Percentiles rank a stretch among this genome's conserved stretches.
Conservation (phyloP, 441 rosid genomes). For the Brassica hybrid region DNA sequence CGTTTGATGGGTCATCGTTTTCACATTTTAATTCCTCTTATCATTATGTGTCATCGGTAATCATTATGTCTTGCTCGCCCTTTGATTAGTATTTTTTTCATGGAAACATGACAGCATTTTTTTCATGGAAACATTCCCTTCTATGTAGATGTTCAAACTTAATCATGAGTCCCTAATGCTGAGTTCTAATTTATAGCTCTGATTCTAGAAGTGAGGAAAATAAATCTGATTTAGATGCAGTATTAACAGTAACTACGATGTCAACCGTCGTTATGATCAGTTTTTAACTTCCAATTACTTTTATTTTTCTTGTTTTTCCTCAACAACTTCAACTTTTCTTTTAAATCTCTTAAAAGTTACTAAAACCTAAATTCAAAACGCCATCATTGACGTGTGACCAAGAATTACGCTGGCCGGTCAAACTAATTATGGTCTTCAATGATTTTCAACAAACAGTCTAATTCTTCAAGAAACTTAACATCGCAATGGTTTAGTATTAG, state of each 20-base stretch:
- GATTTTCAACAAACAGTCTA: slow-evolving; percentile 39
- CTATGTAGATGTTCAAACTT: slow-evolving; percentile 3
- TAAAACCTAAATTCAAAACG: slow-evolving; percentile 22
- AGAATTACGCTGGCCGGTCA: slow-evolving; percentile 42
- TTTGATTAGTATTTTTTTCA: background rate
- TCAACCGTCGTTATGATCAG: slow-evolving; percentile 3
- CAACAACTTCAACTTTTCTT: slow-evolving; percentile 28
- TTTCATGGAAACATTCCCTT: no score
- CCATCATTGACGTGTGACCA: slow-evolving; percentile 40
- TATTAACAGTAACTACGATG: slow-evolving; percentile 8
- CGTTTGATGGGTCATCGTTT: slow-evolving; percentile 39
- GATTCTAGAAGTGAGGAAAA: background rate
- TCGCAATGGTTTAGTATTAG: background rate
- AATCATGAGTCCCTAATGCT: slow-evolving; percentile 14
- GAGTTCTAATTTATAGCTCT: background rate
- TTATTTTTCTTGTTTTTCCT: background rate
- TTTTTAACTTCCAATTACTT: slow-evolving; percentile 6
- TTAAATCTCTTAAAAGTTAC: slow-evolving; percentile 25
- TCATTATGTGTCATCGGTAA: slow-evolving; percentile 34
- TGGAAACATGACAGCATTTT: no score
- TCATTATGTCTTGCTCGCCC: slow-evolving; percentile 40
- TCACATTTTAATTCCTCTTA: slow-evolving; percentile 25
- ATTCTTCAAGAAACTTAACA: background rate
- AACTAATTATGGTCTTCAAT: slow-evolving; percentile 43
- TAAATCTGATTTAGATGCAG: background rate